phyloP scores from a whole-genome alignment of 208 protist genomes.

The Leishmania braziliensis region DNA sequence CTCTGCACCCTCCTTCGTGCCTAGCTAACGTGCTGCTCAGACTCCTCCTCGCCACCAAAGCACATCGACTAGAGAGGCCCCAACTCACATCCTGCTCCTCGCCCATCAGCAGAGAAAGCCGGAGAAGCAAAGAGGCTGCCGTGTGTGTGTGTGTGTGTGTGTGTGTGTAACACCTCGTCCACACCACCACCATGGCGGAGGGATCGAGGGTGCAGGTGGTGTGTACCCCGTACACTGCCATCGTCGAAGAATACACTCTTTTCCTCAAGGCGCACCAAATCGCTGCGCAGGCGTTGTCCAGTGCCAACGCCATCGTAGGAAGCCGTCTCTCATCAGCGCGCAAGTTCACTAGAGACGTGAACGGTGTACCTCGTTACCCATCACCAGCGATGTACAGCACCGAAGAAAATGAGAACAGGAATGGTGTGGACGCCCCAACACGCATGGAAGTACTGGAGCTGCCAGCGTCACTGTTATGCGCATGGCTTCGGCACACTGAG shows the following conservation, averaged over 20 bases:
- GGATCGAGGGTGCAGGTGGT: constrained; percentile 10
- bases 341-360: not conserved
- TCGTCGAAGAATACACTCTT: constrained; percentile 16
- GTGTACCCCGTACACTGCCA: constrained; percentile 14
- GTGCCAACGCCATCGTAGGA: not conserved
- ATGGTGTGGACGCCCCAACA: not conserved
- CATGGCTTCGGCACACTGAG: constrained; percentile 18
- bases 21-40: not conserved
- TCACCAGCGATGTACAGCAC: not conserved
- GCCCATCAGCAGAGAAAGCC: not conserved
- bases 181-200: not conserved
- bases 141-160: not conserved
- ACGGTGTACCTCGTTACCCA: not conserved
- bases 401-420: not conserved
- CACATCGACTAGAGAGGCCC: not conserved
- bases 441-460: constrained; percentile 13
- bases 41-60: not conserved
- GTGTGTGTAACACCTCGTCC: no score
- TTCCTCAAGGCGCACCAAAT: constrained; percentile 27
- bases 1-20: not conserved
- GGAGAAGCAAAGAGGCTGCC: not conserved
- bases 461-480: constrained; percentile 4
- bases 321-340: not conserved
- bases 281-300: not conserved
- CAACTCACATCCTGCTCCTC: not conserved